A percentile compares a stretch with the other conserved stretches of the same genome.
phyloP scores from a whole-genome alignment of 202 grass and related monocot genomes.

The Eragrostis tef region DNA sequence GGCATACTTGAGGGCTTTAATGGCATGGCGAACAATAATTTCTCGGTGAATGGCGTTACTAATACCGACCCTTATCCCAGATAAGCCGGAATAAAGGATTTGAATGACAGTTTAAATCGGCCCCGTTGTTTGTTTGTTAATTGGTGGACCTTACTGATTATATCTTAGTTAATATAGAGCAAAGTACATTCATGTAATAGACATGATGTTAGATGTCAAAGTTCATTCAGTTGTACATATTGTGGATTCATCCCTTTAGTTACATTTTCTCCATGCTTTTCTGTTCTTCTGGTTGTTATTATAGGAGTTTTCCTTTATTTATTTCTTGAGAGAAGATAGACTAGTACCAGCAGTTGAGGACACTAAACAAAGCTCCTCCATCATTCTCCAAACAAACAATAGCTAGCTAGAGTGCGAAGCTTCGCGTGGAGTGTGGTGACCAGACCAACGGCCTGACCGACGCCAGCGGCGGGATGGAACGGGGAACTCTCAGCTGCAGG shows the following conservation, averaged over 20 bases:
- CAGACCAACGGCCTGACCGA: too few relatives aligned
- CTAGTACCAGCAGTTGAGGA: not conserved
- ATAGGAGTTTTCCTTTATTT: not conserved
- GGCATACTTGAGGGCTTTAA: not conserved
- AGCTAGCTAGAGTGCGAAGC: too few relatives aligned
- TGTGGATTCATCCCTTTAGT: not conserved
- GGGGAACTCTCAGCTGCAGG: too few relatives aligned
- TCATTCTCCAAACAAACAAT: too few relatives aligned
- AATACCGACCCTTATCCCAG: constrained; percentile 34
- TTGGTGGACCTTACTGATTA: too few relatives aligned
- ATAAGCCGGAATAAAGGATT: not conserved
- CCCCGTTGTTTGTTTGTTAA: too few relatives aligned
- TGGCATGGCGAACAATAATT: not conserved
- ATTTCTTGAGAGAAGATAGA: not conserved
- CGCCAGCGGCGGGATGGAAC: too few relatives aligned
- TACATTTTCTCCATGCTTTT: not conserved
- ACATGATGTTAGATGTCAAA: not conserved
- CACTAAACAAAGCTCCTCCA: too few relatives aligned
- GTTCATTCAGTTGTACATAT: not conserved
- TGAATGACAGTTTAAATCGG: not conserved
- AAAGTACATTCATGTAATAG: too few relatives aligned
- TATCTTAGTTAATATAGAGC: too few relatives aligned
- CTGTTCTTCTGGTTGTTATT: not conserved
- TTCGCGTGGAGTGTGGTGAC: too few relatives aligned
- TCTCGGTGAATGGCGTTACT: constrained; percentile 34